phyloP scores from a whole-genome alignment of 2,329 filamentous ascomycete species.

The Penicillium psychrosexuale region DNA sequence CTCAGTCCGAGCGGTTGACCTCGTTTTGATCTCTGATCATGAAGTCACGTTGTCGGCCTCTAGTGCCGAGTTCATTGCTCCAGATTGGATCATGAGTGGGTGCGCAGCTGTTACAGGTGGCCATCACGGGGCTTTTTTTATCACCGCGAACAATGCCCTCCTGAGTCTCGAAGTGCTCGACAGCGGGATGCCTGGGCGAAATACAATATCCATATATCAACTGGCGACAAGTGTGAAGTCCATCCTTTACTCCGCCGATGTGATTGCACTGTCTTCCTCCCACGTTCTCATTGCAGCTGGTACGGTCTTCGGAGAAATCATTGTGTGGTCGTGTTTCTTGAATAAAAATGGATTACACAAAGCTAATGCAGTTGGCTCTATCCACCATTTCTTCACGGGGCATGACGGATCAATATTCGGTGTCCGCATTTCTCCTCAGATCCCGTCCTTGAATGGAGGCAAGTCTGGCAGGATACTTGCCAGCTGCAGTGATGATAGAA shows the following conservation, averaged over 20 bases:
- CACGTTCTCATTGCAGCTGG: slow-evolving; percentile 76
- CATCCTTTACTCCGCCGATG: slow-evolving; percentile 80
- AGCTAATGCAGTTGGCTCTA: slow-evolving; percentile 32
- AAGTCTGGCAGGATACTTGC: slow-evolving; percentile 63
- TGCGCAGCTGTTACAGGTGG: slow-evolving; percentile 37
- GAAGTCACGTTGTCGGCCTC: slow-evolving; percentile 25
- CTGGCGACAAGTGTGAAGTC: slow-evolving; percentile 62
- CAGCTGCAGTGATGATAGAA: slow-evolving; percentile 93
- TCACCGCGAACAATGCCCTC: slow-evolving; percentile 87
- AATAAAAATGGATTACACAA: slow-evolving; percentile 9
- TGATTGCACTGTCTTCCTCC: slow-evolving; percentile 59
- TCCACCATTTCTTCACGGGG: slow-evolving; percentile 58
- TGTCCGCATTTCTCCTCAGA: slow-evolving; percentile 67
- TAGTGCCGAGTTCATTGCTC: slow-evolving; percentile 48
- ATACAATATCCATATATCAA: slow-evolving; percentile 33
- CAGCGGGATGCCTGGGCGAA: slow-evolving; percentile 14
- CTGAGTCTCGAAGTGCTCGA: slow-evolving; percentile 47
- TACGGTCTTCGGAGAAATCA: slow-evolving; percentile 90
- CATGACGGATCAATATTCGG: slow-evolving; percentile 96
- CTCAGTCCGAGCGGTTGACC: slow-evolving; percentile 48
- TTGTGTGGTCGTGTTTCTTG: slow-evolving; percentile 74
- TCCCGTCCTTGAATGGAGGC: slow-evolving; percentile 40
- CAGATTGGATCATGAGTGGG: slow-evolving; percentile 77
- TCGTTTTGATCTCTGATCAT: slow-evolving; percentile 22
- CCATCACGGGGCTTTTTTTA: slow-evolving; percentile 53